These are phyloP conservation scores for Chaetothyriales sp. DNA, from an alignment of 2,329 filamentous ascomycete genomes.

Conservation along the genomic window DNA sequence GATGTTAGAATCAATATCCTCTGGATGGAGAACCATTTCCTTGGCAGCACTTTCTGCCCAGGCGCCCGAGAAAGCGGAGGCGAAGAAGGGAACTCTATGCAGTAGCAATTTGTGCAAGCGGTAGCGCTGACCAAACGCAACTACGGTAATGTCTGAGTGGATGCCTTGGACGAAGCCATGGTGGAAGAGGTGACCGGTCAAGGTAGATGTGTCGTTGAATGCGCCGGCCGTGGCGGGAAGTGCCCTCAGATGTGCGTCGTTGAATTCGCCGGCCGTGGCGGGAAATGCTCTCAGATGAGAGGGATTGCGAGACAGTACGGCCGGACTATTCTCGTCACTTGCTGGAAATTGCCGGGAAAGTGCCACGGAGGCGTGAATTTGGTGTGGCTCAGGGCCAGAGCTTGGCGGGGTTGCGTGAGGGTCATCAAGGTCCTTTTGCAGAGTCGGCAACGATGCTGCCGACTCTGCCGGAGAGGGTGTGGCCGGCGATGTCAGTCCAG, in stretches of 20 bases:
- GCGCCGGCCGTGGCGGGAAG: constrained; percentile 14
- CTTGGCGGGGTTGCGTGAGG: constrained; percentile 11
- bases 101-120: constrained; percentile 41
- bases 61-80: constrained; percentile 40
- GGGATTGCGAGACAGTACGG: constrained; percentile 17
- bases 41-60: constrained; percentile 42
- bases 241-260: too few relatives aligned
- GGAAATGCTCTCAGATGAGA: constrained; percentile 19
- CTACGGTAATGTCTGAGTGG: constrained; percentile 41
- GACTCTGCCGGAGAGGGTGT: constrained; percentile 6
- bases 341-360: constrained; percentile 21
- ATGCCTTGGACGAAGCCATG: constrained; percentile 38
- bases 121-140: constrained; percentile 40
- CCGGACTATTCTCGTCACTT: constrained; percentile 13
- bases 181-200: constrained; percentile 40
- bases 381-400: constrained; percentile 7
- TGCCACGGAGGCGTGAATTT: constrained; percentile 18
- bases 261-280: constrained; percentile 12
- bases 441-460: constrained; percentile 16
- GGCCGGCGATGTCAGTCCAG: constrained; percentile 3
- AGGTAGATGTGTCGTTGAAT: constrained; percentile 25
- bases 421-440: constrained; percentile 25
- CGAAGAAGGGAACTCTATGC: constrained; percentile 44
- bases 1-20: constrained; percentile 41
- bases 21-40: constrained; percentile 39